Conservation (phyloP, 441 rosid species). For the Mallotus japonicus region DNA sequence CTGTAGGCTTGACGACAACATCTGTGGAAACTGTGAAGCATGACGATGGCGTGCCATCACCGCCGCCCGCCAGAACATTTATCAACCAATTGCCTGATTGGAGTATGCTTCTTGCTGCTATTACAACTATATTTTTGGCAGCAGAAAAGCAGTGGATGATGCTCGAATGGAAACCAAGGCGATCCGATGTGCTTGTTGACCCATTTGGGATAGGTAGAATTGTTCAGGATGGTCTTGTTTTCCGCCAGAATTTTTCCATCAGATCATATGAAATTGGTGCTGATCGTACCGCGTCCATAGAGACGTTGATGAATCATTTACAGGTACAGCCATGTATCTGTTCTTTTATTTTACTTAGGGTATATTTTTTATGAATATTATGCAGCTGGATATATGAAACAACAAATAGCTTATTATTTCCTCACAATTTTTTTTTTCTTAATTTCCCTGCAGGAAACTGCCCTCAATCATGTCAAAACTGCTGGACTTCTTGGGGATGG, state of each 20-base stretch:
- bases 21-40: constrained; percentile 46
- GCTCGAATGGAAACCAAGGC: constrained; percentile 95
- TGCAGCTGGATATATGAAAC: background rate
- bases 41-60: constrained; percentile 45
- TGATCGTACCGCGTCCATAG: constrained; percentile 96
- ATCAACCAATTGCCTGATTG: constrained; percentile 95
- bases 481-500: constrained; percentile 95
- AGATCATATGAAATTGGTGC: constrained; percentile 99
- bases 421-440: constrained; percentile 6
- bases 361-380: background rate
- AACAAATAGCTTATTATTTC: background rate
- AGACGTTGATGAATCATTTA: constrained; percentile 95
- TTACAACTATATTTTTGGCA: constrained; percentile 90
- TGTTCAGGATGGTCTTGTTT: constrained; percentile 85
- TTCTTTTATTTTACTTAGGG: constrained; percentile 3
- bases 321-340: constrained; percentile 47
- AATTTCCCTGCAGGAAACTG: constrained; percentile 72
- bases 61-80: constrained; percentile 85
- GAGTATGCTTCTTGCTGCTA: constrained; percentile 99
- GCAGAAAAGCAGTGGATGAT: constrained; percentile 99
- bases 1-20: constrained; percentile 43
- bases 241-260: constrained; percentile 82
- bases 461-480: constrained; percentile 79
- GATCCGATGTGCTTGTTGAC: constrained; percentile 78
- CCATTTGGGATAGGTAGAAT: constrained; percentile 83